Conservation (phyloP, 768 basidiomycete genomes). For the Cystobasidium onofrii region DNA sequence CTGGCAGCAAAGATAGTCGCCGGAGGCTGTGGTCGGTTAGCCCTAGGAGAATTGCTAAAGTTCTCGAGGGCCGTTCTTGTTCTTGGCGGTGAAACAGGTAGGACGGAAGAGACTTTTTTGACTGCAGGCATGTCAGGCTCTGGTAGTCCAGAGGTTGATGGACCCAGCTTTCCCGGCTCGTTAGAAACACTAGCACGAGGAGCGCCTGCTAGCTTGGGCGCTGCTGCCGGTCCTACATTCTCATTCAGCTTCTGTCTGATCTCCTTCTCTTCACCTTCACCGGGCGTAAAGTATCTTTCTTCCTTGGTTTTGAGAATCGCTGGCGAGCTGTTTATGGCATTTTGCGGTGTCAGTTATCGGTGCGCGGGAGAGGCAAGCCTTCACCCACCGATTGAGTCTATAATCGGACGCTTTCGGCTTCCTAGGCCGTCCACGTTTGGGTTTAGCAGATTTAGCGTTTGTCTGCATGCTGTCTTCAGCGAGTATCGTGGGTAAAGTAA, state of each 20-base stretch:
- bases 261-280: constrained; percentile 11
- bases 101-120: background rate
- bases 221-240: background rate
- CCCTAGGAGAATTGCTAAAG: constrained; percentile 9
- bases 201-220: background rate
- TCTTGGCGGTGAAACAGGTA: background rate
- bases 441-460: background rate
- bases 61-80: background rate
- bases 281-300: constrained; percentile 5
- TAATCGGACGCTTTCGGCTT: background rate
- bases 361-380: too few species aligned
- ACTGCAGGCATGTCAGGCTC: background rate
- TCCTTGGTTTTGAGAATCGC: background rate
- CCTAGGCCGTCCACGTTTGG: background rate
- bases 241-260: background rate
- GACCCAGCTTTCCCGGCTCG: too few species aligned
- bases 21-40: background rate
- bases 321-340: background rate
- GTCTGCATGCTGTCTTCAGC: background rate
- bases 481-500: background rate
- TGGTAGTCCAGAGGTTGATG: too few species aligned
- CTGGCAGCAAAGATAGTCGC: background rate
- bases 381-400: background rate
- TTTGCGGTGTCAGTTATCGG: background rate
- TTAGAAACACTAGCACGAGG: too few species aligned